phyloP scores from a whole-genome alignment of 2,329 filamentous ascomycete species.

The Zasmidium angulare region DNA sequence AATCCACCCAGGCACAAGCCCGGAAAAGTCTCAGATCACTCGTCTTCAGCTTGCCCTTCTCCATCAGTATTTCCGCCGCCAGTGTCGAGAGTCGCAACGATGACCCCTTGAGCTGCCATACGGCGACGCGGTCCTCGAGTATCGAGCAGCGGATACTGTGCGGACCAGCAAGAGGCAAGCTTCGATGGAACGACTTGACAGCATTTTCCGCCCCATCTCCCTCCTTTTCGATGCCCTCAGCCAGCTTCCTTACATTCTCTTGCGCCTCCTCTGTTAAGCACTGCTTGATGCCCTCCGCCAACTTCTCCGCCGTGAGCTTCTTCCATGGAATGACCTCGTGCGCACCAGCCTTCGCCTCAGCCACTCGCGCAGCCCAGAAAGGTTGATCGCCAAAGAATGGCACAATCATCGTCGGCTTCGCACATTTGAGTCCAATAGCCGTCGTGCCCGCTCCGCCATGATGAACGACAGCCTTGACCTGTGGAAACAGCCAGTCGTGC shows the following conservation, averaged over 20 bases:
- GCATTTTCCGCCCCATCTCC: constrained; percentile 70
- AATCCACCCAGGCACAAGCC: constrained; percentile 70
- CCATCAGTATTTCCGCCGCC: constrained; percentile 65
- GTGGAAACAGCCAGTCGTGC: constrained; percentile 75
- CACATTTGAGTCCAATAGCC: constrained; percentile 70
- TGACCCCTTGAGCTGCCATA: constrained; percentile 65
- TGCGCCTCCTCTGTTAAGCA: constrained; percentile 63
- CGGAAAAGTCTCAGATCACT: constrained; percentile 63
- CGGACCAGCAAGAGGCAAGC: constrained; percentile 50
- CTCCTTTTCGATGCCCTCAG: constrained; percentile 62
- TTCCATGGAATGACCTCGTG: constrained; percentile 67
- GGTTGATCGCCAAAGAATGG: constrained; percentile 79
- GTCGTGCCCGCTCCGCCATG: constrained; percentile 79
- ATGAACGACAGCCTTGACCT: constrained; percentile 66
- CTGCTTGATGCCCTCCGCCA: constrained; percentile 70
- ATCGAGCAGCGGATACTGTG: constrained; percentile 65
- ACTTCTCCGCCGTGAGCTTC: constrained; percentile 59
- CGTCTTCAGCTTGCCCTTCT: constrained; percentile 62
- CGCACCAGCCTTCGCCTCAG: constrained; percentile 63
- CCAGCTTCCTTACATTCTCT: constrained; percentile 59
- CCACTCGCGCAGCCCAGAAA: constrained; percentile 74
- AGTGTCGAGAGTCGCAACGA: constrained; percentile 61
- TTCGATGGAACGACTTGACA: constrained; percentile 64
- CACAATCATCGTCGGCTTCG: constrained; percentile 71
- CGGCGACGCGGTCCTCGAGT: constrained; percentile 61